These are phyloP conservation scores for Albizia julibrissin DNA, from an alignment of 306 rosid genomes.

Conservation along the genomic window DNA sequence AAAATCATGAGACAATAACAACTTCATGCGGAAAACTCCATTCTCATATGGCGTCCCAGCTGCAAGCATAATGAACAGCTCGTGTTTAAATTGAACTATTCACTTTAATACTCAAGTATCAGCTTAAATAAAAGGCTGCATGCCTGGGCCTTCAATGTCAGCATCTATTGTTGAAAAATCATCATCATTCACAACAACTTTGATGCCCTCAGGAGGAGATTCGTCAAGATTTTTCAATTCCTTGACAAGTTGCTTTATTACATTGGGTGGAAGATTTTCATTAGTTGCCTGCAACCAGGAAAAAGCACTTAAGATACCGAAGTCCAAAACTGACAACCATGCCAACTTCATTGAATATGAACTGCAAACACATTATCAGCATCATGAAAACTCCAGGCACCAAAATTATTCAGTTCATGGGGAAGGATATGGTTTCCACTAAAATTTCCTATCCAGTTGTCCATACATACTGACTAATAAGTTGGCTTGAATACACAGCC, in stretches of 20 bases:
- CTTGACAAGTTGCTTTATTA: slow-evolving; percentile 92
- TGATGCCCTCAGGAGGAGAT: slow-evolving; percentile 96
- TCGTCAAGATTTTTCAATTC: slow-evolving; percentile 96
- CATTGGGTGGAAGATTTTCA: slow-evolving; percentile 98
- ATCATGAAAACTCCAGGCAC: not conserved
- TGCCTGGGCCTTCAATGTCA: slow-evolving; percentile 97
- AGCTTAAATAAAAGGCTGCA: slow-evolving; percentile 34
- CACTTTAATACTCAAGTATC: slow-evolving; percentile 3
- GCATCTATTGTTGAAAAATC: slow-evolving; percentile 89
- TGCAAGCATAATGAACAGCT: slow-evolving; percentile 45
- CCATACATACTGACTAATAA: not conserved
- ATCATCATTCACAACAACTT: slow-evolving; percentile 86
- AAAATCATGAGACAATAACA: slow-evolving; percentile 77
- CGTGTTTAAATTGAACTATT: slow-evolving; percentile 23
- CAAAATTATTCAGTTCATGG: not conserved
- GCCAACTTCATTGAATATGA: slow-evolving; percentile 10
- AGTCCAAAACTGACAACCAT: slow-evolving; percentile 9
- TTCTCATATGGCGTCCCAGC: slow-evolving; percentile 96
- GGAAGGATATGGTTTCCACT: not conserved
- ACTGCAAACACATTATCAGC: slow-evolving; percentile 5
- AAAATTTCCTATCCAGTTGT: not conserved
- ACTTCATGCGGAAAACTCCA: slow-evolving; percentile 96
- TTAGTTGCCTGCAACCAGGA: slow-evolving; percentile 76
- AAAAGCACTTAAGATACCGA: not conserved
- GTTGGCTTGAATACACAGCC: not conserved